Conservation (phyloP, 345 rosid genomes). For the Salix purpurea region DNA sequence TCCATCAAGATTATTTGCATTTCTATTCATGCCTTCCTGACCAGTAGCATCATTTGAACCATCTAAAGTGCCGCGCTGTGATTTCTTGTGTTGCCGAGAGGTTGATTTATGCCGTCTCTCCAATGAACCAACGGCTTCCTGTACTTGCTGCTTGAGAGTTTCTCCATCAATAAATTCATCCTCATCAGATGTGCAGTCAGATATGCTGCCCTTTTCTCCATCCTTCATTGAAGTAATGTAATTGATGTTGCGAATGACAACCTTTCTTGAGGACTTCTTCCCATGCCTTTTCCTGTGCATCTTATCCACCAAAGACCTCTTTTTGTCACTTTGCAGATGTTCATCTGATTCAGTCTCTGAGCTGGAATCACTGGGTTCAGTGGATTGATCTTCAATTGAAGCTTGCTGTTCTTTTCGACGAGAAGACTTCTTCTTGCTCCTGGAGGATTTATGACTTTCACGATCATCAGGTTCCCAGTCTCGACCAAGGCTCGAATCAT, state of each 20-base stretch:
- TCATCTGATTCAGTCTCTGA: constrained; percentile 46
- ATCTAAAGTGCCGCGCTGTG: constrained; percentile 11
- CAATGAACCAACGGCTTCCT: constrained; percentile 79
- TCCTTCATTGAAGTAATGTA: constrained; percentile 82
- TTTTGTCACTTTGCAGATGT: constrained; percentile 22
- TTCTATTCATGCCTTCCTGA: constrained; percentile 17
- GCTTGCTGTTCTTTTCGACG: constrained; percentile 34
- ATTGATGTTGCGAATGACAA: constrained; percentile 90
- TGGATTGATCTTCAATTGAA: constrained; percentile 50
- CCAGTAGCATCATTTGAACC: constrained; percentile 31
- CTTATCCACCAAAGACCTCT: constrained; percentile 23
- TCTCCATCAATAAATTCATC: constrained; percentile 61
- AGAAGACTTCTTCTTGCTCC: constrained; percentile 55
- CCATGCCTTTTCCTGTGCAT: constrained; percentile 49
- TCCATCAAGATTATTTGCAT: constrained; percentile 30
- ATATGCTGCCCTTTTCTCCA: constrained; percentile 47
- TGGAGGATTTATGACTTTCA: constrained; percentile 43
- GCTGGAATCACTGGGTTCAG: constrained; percentile 44
- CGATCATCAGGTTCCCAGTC: constrained; percentile 45
- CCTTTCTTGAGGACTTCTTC: constrained; percentile 75
- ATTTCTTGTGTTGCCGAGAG: constrained; percentile 49
- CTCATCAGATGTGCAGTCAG: constrained; percentile 59
- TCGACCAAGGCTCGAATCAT: constrained; percentile 36
- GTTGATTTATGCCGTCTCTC: constrained; percentile 57
- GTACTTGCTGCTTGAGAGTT: constrained; percentile 72